Evolutionary conservation across 202 grass and related monocot species (phyloP).

Genomic region (Elaeis oleifera): DNA sequence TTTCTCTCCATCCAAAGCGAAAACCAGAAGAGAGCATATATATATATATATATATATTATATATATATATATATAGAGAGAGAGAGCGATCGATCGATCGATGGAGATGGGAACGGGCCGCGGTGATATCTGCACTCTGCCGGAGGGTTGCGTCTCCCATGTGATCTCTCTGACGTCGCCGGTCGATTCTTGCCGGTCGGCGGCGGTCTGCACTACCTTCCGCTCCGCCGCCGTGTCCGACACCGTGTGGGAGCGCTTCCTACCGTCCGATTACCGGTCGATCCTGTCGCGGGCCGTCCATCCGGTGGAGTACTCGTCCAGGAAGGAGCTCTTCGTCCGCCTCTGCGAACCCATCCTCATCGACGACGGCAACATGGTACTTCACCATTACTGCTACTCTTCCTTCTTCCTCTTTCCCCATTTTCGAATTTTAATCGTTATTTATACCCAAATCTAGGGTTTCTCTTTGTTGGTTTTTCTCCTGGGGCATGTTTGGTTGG

Average conservation of each 20-base stretch:
- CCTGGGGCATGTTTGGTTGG: too few species aligned
- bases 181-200: conserved; percentile 43
- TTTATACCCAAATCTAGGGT: too few species aligned
- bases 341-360: conserved; percentile 63
- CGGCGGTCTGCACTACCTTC: conserved; percentile 54
- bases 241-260: conserved; percentile 54
- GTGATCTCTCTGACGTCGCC: conserved; percentile 72
- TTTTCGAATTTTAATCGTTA: too few species aligned
- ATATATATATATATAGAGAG: neutral
- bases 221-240: conserved; percentile 52
- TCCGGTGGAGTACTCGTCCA: conserved; percentile 18
- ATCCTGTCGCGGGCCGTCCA: conserved; percentile 44
- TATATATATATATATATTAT: too few species aligned
- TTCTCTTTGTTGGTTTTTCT: too few species aligned
- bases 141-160: conserved; percentile 56
- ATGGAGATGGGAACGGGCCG: neutral
- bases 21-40: too few species aligned
- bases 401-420: neutral
- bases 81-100: neutral
- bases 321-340: conserved; percentile 66
- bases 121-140: conserved; percentile 32
- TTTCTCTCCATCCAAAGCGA: too few species aligned
- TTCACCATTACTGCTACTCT: neutral
- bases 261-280: conserved; percentile 42
- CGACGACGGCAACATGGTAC: conserved; percentile 65